Conservation (phyloP, 2,329 filamentous ascomycete genomes). For the Alternaria ventricosa region DNA sequence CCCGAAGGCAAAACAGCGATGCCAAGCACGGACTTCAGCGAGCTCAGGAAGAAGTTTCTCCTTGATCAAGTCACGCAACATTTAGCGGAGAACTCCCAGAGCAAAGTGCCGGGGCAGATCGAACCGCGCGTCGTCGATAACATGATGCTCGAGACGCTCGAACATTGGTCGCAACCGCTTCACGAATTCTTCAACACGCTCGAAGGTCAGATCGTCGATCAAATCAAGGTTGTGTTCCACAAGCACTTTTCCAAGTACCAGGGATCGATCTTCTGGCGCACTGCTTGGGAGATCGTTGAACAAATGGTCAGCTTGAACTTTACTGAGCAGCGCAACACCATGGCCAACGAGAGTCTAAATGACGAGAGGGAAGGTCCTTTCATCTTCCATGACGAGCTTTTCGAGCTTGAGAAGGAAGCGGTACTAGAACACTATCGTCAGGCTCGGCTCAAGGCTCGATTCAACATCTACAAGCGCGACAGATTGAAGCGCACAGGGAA, state of each 20-base stretch:
- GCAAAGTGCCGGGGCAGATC: constrained; percentile 43
- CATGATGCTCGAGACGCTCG: constrained; percentile 25
- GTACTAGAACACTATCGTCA: constrained; percentile 30
- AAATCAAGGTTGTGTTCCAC: constrained; percentile 34
- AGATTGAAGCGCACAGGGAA: constrained; percentile 22
- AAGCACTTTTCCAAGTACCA: constrained; percentile 37
- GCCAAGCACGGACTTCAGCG: background rate
- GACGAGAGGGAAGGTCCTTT: constrained; percentile 47
- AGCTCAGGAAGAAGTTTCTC: constrained; percentile 22
- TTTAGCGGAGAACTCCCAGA: constrained; percentile 32
- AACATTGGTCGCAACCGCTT: constrained; percentile 39
- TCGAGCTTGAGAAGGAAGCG: constrained; percentile 22
- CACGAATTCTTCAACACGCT: constrained; percentile 35
- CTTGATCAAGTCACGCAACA: constrained; percentile 40
- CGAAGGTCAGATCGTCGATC: constrained; percentile 7
- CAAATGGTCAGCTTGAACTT: constrained; percentile 36
- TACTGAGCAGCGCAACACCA: constrained; percentile 26
- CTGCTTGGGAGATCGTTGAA: constrained; percentile 31
- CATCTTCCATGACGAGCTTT: constrained; percentile 35
- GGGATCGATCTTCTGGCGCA: constrained; percentile 37
- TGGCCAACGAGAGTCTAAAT: constrained; percentile 33
- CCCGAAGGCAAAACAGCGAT: background rate
- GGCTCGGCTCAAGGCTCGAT: constrained; percentile 34
- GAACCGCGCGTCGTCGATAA: constrained; percentile 5
- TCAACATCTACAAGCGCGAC: constrained; percentile 35